These are phyloP conservation scores for Suillus lakei DNA, from an alignment of 768 basidiomycete species.

Conservation along the genomic window DNA sequence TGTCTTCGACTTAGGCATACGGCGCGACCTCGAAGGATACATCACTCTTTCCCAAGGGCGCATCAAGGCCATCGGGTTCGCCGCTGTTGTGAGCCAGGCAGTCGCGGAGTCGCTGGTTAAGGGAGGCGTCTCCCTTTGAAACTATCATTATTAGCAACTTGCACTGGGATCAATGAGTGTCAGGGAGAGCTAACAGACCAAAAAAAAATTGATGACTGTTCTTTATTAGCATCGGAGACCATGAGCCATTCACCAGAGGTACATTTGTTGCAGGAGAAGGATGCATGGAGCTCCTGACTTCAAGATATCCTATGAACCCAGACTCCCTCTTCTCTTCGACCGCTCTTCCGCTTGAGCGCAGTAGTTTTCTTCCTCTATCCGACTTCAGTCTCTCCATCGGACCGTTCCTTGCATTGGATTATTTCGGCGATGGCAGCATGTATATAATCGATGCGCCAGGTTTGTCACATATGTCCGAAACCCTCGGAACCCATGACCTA, in stretches of 20 bases:
- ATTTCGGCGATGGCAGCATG: slow-evolving; percentile 57
- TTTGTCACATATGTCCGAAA: neutral
- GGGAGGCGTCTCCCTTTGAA: slow-evolving; percentile 50
- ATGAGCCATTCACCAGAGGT: slow-evolving; percentile 45
- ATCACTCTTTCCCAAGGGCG: slow-evolving; percentile 36
- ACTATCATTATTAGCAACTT: slow-evolving; percentile 52
- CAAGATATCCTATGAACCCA: slow-evolving; percentile 47
- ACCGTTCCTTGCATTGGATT: slow-evolving; percentile 53
- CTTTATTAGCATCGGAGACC: slow-evolving; percentile 52
- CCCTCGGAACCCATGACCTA: neutral
- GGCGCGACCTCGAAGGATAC: slow-evolving; percentile 48
- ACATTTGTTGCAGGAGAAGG: slow-evolving; percentile 50
- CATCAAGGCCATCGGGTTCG: slow-evolving; percentile 29
- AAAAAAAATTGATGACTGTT: slow-evolving; percentile 45
- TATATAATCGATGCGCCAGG: slow-evolving; percentile 58
- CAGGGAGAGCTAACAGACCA: slow-evolving; percentile 43
- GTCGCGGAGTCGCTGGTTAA: slow-evolving; percentile 50
- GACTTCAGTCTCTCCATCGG: slow-evolving; percentile 45
- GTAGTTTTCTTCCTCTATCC: slow-evolving; percentile 33
- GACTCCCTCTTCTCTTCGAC: slow-evolving; percentile 31
- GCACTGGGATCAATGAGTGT: slow-evolving; percentile 53
- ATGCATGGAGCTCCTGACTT: slow-evolving; percentile 33
- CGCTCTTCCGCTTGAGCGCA: slow-evolving; percentile 41
- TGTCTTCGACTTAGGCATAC: slow-evolving; percentile 58
- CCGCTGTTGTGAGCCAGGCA: slow-evolving; percentile 24